These are phyloP conservation scores for Didymella keratinophila DNA, from an alignment of 2,329 filamentous ascomycete species.

Conservation along the genomic window DNA sequence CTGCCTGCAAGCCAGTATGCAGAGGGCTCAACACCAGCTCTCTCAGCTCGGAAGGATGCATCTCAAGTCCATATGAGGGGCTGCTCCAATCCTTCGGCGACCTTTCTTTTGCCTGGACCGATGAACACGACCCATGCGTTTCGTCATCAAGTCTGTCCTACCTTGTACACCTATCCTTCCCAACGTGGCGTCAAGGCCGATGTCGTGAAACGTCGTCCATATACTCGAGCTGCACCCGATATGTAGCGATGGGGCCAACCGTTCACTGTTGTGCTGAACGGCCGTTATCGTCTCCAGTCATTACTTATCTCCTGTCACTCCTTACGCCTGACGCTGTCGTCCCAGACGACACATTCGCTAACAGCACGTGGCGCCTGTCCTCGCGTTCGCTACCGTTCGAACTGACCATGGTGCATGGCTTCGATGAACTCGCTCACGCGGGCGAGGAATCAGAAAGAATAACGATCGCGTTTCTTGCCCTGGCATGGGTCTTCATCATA, in stretches of 20 bases:
- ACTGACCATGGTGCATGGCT: constrained; percentile 34
- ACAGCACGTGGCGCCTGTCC: constrained; percentile 11
- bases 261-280: constrained; percentile 11
- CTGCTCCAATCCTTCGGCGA: constrained; percentile 2
- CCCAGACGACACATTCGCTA: constrained; percentile 10
- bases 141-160: constrained; percentile 22
- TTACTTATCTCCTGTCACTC: constrained; percentile 11
- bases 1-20: constrained; percentile 2
- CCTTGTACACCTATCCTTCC: constrained; percentile 23
- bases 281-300: not conserved
- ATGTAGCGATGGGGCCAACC: constrained; percentile 13
- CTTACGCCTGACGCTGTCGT: constrained; percentile 12
- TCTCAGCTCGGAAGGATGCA: constrained; percentile 1
- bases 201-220: constrained; percentile 26
- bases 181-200: constrained; percentile 26
- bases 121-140: constrained; percentile 8
- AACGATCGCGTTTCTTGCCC: constrained; percentile 46
- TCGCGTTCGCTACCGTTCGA: constrained; percentile 1
- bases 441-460: constrained; percentile 36
- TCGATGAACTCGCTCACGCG: constrained; percentile 26
- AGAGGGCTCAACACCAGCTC: not conserved
- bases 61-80: constrained; percentile 5
- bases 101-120: constrained; percentile 18
- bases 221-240: constrained; percentile 22
- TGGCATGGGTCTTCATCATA: constrained; percentile 51